A percentile compares a stretch with the other conserved stretches of the same genome.
Evolutionary conservation across 148 eudicot genomes (phyloP).

Genomic region (Diospyros lotus): DNA sequence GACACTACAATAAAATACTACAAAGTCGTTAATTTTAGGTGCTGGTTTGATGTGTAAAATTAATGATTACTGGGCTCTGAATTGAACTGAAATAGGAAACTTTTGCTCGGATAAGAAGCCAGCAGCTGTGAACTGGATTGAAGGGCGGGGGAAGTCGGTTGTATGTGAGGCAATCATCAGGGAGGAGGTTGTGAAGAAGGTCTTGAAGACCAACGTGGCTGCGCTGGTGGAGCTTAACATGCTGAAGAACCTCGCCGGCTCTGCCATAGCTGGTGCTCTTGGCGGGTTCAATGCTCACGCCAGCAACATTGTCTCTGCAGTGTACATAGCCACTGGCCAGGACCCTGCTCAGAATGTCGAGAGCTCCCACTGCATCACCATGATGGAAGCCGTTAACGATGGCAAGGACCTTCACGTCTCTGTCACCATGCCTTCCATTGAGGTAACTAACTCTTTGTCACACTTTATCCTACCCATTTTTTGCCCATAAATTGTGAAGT

Average conservation of each 20-base stretch:
- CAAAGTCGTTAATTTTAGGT: too few relatives aligned
- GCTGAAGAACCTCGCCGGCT: conserved; percentile 48
- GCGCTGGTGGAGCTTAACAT: conserved; percentile 48
- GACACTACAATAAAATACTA: too few relatives aligned
- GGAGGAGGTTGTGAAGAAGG: conserved; percentile 40
- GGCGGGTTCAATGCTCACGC: conserved; percentile 51
- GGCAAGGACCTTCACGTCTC: conserved; percentile 51
- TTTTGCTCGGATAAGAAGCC: conserved; percentile 51
- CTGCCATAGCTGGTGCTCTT: conserved; percentile 49
- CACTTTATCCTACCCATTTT: neutral
- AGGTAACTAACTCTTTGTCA: conserved; percentile 20
- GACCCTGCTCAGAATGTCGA: conserved; percentile 50
- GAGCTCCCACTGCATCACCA: conserved; percentile 49
- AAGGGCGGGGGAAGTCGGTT: conserved; percentile 46
- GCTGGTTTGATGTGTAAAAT: too few relatives aligned
- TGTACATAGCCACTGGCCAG: conserved; percentile 44
- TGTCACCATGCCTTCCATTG: conserved; percentile 53
- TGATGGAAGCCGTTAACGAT: conserved; percentile 43
- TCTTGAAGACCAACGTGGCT: conserved; percentile 36
- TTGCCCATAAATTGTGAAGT: neutral
- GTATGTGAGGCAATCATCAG: conserved; percentile 40
- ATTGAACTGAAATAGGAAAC: conserved; percentile 27
- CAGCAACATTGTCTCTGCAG: conserved; percentile 43
- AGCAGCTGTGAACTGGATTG: conserved; percentile 48
- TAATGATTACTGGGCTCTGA: neutral